Base-by-base conservation (phyloP, 805 yeast species). In the Metschnikowia cerradonensis region DNA sequence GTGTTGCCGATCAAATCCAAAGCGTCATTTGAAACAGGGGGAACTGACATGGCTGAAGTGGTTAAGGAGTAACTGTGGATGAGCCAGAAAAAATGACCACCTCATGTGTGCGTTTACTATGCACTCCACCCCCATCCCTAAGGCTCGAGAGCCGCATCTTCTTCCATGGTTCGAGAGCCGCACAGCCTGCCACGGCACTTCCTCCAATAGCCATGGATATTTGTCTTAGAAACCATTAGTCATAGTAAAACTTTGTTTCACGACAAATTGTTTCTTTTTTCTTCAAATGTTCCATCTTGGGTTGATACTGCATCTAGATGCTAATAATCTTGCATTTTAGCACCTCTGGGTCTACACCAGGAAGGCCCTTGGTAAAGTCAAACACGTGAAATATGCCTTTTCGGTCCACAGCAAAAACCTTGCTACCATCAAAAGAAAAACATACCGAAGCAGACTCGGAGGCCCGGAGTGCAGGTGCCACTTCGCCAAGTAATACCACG, bases 351-450 rank as follows among this genome's bases (percentile, higher is more conserved):
- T 81, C 83, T 55, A 82, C 84, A 4, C 78, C 77, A 11, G 94
- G 94, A 20, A 84, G 67, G 2, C 95, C 96, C 48, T 90, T 91
- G 13, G 94, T 87, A 68, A 90, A 91, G 67, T 91, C 97, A 58
- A 87, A 88, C 32, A 90, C 80, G 54, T 84, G 83, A 42, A 90
- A 69, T 0, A 81, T 67, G 0, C 97, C 97, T 60, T 87, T 88
- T 38, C 97, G 72, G 66, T 91, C 98, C 14, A 90, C 77, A 3
- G 82, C 77, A 58, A 81, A 84, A 17, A 91, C 71, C 54, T 83
- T 83, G 44, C 90, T 90, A 0, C 98, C 97, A 62, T 88, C 89
- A 8, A 81, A 77, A 34, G 91, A 85, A 62, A 89, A 91, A 47
- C 77, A 68, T 53, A 91, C 65, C 1, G 90, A 76, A 0, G 97